A percentile compares a stretch with the other conserved stretches of the same genome.
phyloP scores from a whole-genome alignment of 2,329 filamentous ascomycete genomes.

The Fonsecaea erecta region DNA sequence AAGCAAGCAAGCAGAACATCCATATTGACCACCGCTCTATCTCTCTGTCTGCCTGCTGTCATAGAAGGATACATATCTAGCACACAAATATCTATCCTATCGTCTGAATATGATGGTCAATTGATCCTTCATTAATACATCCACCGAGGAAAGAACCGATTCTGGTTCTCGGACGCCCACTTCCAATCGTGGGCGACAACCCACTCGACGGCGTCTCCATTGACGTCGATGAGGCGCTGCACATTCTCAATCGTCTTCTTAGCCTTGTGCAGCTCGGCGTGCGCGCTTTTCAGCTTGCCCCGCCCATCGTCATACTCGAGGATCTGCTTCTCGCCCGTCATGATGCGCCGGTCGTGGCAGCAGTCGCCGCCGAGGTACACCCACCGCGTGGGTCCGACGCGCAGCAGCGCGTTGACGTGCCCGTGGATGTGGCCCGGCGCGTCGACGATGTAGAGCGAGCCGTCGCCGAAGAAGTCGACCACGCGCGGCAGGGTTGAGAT shows the following conservation, averaged over 20 bases:
- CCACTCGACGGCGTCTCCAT: conserved; percentile 17
- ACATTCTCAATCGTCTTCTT: conserved; percentile 50
- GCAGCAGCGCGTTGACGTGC: conserved; percentile 38
- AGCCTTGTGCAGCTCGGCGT: conserved; percentile 55
- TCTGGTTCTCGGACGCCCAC: conserved; percentile 34
- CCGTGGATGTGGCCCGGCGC: conserved; percentile 4
- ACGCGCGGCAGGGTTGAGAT: conserved; percentile 52
- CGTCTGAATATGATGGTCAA: too few species aligned
- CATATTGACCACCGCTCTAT: too few species aligned
- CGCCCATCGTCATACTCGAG: conserved; percentile 55
- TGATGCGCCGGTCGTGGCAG: conserved; percentile 42
- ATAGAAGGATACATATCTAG: neutral
- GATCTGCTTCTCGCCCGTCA: conserved; percentile 52
- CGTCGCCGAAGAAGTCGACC: conserved; percentile 25
- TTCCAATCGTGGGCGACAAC: conserved; percentile 36
- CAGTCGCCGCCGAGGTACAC: conserved; percentile 43
- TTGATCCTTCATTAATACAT: neutral
- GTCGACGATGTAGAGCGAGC: neutral
- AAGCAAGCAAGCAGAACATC: neutral
- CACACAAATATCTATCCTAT: too few species aligned
- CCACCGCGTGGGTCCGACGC: conserved; percentile 40
- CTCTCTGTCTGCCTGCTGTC: too few species aligned
- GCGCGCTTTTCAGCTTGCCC: conserved; percentile 55
- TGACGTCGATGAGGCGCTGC: conserved; percentile 23
- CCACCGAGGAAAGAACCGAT: conserved; percentile 30